These are phyloP conservation scores for Casuarina cunninghamiana DNA, from an alignment of 306 rosid genomes.

Conservation along the genomic window DNA sequence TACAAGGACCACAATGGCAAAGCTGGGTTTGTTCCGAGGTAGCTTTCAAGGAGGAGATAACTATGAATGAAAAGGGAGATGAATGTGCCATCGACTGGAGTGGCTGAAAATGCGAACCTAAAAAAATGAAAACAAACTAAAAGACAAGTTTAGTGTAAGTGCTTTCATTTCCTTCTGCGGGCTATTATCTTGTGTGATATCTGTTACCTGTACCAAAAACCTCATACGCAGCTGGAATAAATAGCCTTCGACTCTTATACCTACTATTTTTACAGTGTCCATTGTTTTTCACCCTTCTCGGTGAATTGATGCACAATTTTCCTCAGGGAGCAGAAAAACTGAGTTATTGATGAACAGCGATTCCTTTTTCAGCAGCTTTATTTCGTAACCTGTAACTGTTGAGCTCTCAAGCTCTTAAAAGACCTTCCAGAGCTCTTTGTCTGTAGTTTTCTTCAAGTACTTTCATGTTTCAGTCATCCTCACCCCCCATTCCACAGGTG, in stretches of 20 bases:
- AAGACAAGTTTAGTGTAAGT: slow-evolving; percentile 28
- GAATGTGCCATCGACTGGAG: slow-evolving; percentile 33
- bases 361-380: slow-evolving; percentile 12
- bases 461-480: slow-evolving; percentile 9
- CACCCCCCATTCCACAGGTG: slow-evolving; percentile 4
- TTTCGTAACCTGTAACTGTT: neutral
- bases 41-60: slow-evolving; percentile 82
- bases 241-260: slow-evolving; percentile 1
- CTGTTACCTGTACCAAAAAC: neutral
- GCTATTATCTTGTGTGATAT: slow-evolving; percentile 20
- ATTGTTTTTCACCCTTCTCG: neutral
- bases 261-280: neutral
- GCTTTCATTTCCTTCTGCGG: slow-evolving; percentile 39
- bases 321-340: neutral
- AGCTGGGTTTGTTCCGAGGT: slow-evolving; percentile 58
- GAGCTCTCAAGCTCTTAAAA: neutral
- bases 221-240: slow-evolving; percentile 35
- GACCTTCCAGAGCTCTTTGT: neutral
- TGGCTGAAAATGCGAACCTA: slow-evolving; percentile 43
- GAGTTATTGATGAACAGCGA: neutral
- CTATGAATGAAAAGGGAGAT: slow-evolving; percentile 50
- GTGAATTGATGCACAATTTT: slow-evolving; percentile 33
- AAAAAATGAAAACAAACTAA: slow-evolving; percentile 33
- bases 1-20: slow-evolving; percentile 76
- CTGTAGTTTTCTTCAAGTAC: neutral